phyloP scores from a whole-genome alignment of 2,329 filamentous ascomycete species.

The Pyricularia sp. region DNA sequence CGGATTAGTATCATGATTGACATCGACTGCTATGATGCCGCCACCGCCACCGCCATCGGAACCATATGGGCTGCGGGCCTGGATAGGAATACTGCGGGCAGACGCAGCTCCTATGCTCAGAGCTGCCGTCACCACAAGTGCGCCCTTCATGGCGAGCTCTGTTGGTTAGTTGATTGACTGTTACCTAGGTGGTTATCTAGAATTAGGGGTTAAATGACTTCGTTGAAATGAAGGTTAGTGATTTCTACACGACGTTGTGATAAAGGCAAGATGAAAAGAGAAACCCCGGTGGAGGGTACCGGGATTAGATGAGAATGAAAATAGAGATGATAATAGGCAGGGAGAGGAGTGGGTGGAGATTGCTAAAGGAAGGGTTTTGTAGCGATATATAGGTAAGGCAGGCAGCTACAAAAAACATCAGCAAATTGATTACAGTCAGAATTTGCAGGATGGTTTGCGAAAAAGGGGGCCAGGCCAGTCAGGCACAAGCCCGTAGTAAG shows the following conservation, averaged over 20 bases:
- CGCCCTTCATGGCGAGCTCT: background rate
- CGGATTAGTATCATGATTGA: background rate
- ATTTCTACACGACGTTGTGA: background rate
- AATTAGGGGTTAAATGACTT: background rate
- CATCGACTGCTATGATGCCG: background rate
- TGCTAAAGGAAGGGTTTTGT: too few species aligned
- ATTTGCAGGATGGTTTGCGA: background rate
- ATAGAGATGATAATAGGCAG: background rate
- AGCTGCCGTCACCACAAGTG: background rate
- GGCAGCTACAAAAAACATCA: too few species aligned
- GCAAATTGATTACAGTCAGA: background rate
- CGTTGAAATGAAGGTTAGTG: background rate
- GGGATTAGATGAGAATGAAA: background rate
- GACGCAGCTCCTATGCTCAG: background rate
- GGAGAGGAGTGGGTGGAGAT: background rate
- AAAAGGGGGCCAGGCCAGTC: background rate
- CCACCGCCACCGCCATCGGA: background rate
- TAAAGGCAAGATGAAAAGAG: background rate
- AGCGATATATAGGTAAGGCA: background rate
- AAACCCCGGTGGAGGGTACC: background rate
- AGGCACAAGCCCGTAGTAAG: background rate
- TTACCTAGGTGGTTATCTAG: background rate
- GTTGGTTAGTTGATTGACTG: background rate
- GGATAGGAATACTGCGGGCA: background rate
- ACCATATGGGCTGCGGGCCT: background rate